Conservation (phyloP, 129 eudicot genomes). For the Cynara cardunculus region DNA sequence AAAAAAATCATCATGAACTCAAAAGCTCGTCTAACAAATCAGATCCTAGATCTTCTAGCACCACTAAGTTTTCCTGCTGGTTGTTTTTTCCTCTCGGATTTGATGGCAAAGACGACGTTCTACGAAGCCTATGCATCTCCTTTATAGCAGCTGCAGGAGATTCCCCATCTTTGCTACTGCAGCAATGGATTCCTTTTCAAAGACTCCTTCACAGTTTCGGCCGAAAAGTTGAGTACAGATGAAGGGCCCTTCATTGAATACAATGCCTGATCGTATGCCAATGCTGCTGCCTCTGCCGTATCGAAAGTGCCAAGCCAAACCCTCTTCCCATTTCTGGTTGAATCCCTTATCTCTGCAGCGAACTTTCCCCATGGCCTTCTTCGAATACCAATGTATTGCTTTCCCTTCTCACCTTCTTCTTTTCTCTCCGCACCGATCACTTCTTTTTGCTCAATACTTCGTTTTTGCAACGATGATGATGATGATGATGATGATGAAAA, state of each 20-base stretch:
- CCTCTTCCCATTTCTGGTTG: conserved; percentile 47
- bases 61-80: conserved; percentile 18
- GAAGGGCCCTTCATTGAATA: conserved; percentile 37
- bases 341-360: conserved; percentile 56
- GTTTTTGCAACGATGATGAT: neutral
- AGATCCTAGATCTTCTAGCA: conserved; percentile 50
- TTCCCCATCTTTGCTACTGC: conserved; percentile 1
- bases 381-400: conserved; percentile 40
- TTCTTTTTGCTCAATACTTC: neutral
- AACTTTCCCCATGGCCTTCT: conserved; percentile 57
- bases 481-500: conserved; percentile 12
- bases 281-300: conserved; percentile 53
- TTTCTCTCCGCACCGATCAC: neutral
- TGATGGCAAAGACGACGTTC: neutral
- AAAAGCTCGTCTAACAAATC: conserved; percentile 46
- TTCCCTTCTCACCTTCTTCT: conserved; percentile 27
- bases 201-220: conserved; percentile 35
- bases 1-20: conserved; percentile 16
- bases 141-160: conserved; percentile 52
- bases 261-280: conserved; percentile 57
- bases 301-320: conserved; percentile 56
- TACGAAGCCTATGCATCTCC: conserved; percentile 34
- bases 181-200: conserved; percentile 17
- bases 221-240: conserved; percentile 36
- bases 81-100: conserved; percentile 2